phyloP scores from a whole-genome alignment of 2,329 filamentous ascomycete species.

The Cercospora sp. region DNA sequence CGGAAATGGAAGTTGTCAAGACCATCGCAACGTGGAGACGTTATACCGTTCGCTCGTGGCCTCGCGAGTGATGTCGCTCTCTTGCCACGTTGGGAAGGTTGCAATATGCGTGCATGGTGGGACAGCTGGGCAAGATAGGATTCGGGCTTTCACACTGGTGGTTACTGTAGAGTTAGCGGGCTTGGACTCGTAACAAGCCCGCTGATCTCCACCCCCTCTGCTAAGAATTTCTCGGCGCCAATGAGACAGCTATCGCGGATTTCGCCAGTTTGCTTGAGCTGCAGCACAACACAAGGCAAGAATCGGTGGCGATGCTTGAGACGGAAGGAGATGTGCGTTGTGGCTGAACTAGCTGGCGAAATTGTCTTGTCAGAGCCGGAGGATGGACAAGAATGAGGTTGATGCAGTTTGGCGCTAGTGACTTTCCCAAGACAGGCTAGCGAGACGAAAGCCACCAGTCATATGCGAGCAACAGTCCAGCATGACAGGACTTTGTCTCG shows the following conservation, averaged over 20 bases:
- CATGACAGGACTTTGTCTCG: neutral
- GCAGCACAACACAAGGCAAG: neutral
- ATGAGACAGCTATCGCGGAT: constrained; percentile 4
- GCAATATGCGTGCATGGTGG: constrained; percentile 6
- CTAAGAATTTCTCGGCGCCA: constrained; percentile 7
- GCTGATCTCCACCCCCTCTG: constrained; percentile 5
- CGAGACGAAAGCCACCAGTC: neutral
- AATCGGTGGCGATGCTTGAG: constrained; percentile 8
- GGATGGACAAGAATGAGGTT: neutral
- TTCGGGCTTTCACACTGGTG: neutral
- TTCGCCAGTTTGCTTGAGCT: constrained; percentile 10
- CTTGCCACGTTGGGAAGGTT: constrained; percentile 12
- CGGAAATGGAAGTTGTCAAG: constrained; percentile 9
- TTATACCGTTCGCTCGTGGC: neutral
- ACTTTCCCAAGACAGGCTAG: constrained; percentile 8
- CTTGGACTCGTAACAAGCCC: constrained; percentile 10
- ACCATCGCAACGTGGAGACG: neutral
- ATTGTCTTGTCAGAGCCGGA: constrained; percentile 1
- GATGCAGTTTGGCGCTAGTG: constrained; percentile 5
- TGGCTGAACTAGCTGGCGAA: constrained; percentile 1
- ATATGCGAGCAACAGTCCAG: neutral
- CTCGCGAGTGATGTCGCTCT: constrained; percentile 11
- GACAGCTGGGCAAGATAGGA: constrained; percentile 8
- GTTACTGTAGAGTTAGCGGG: constrained; percentile 1
- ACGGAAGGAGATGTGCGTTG: neutral